These are phyloP conservation scores for Aspergillus cristatus DNA, from an alignment of 495 filamentous ascomycete species.

Conservation along the genomic window DNA sequence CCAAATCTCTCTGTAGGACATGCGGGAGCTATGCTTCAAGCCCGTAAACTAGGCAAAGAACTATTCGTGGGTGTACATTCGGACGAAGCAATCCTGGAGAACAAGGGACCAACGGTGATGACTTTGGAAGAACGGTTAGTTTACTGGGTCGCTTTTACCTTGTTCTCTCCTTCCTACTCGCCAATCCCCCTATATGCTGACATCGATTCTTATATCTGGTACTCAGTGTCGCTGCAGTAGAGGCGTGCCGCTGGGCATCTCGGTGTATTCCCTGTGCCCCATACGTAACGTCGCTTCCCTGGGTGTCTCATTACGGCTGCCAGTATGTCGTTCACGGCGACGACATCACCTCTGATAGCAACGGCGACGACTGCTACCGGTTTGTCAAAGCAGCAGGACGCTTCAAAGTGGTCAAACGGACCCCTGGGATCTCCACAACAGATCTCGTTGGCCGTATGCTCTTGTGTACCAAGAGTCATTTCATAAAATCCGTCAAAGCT, in stretches of 20 bases:
- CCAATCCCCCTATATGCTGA: slow-evolving; percentile 20
- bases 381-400: slow-evolving; percentile 86
- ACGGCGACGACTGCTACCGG: slow-evolving; percentile 91
- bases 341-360: slow-evolving; percentile 77
- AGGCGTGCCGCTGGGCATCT: slow-evolving; percentile 92
- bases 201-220: slow-evolving; percentile 1
- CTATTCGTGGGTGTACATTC: slow-evolving; percentile 89
- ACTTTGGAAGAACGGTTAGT: slow-evolving; percentile 72
- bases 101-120: slow-evolving; percentile 99
- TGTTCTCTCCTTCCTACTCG: neutral
- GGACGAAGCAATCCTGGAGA: slow-evolving; percentile 86
- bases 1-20: slow-evolving; percentile 51
- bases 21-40: slow-evolving; percentile 93
- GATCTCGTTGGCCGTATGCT: slow-evolving; percentile 97
- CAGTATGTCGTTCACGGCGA: slow-evolving; percentile 88
- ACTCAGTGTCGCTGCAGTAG: slow-evolving; percentile 63
- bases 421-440: slow-evolving; percentile 91
- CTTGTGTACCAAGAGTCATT: slow-evolving; percentile 80
- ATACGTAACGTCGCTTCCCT: slow-evolving; percentile 87
- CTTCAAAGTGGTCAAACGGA: slow-evolving; percentile 93
- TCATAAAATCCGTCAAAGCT: slow-evolving; percentile 63
- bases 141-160: neutral
- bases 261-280: slow-evolving; percentile 74
- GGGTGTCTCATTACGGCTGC: slow-evolving; percentile 92
- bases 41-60: slow-evolving; percentile 74